phyloP scores from a whole-genome alignment of 768 basidiomycete genomes.

The Lactarius hengduanensis region DNA sequence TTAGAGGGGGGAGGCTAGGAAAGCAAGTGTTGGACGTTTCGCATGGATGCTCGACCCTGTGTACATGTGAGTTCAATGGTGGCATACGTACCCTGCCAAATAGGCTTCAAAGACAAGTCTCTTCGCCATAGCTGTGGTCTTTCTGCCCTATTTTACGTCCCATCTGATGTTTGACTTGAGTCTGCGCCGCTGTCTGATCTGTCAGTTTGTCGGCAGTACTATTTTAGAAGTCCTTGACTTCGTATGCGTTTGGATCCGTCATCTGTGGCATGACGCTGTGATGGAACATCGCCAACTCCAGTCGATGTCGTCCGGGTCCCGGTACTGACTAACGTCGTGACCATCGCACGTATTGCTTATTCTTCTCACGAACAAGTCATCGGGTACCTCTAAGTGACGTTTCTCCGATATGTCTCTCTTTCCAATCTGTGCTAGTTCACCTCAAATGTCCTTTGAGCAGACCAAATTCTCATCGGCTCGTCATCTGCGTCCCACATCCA shows the following conservation, averaged over 20 bases:
- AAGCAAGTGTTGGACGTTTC: not conserved
- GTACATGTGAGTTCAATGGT: not conserved
- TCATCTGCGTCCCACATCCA: conserved; percentile 6
- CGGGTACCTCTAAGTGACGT: conserved; percentile 1
- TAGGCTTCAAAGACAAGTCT: conserved; percentile 18
- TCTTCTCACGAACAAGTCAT: conserved; percentile 2
- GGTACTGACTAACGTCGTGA: not conserved
- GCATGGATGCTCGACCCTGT: not conserved
- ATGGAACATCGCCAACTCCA: conserved; percentile 12
- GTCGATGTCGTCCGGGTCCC: conserved; percentile 8
- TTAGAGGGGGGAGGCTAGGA: not conserved
- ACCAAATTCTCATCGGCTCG: not conserved
- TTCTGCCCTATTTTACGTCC: conserved; percentile 1
- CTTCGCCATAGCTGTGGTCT: conserved; percentile 1
- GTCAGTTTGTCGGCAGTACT: conserved; percentile 9
- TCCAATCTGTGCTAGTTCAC: conserved; percentile 8
- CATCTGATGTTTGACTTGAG: conserved; percentile 9
- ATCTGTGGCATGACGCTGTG: not conserved
- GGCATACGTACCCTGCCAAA: conserved; percentile 10
- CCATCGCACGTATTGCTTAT: conserved; percentile 1
- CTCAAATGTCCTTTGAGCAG: not conserved
- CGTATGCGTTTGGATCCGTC: conserved; percentile 11
- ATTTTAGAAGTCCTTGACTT: conserved; percentile 8
- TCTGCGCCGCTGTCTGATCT: conserved; percentile 11
- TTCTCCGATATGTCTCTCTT: conserved; percentile 8